These are phyloP conservation scores for Cercospora sp. DNA, from an alignment of 2,329 filamentous ascomycete genomes.

Conservation along the genomic window DNA sequence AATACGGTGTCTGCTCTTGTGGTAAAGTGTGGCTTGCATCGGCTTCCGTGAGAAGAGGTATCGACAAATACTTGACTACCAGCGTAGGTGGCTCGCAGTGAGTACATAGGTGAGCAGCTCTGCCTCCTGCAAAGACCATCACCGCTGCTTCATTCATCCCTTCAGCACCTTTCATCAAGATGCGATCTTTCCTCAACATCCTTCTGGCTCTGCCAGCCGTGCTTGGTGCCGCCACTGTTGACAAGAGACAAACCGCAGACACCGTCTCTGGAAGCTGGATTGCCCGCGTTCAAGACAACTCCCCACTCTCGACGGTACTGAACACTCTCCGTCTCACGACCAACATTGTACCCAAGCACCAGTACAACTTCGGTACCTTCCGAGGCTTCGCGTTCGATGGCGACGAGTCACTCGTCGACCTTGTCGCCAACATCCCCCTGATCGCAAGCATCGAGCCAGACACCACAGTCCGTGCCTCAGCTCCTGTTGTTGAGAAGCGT, in stretches of 20 bases:
- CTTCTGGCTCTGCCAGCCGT: constrained; percentile 26
- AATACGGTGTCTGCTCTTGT: not conserved
- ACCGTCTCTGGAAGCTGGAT: constrained; percentile 28
- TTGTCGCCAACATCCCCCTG: constrained; percentile 33
- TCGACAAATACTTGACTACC: not conserved
- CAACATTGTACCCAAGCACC: constrained; percentile 30
- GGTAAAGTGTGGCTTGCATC: not conserved
- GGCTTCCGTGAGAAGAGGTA: not conserved
- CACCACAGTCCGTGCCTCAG: constrained; percentile 39
- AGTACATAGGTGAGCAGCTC: not conserved
- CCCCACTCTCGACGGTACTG: constrained; percentile 20
- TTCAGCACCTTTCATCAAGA: constrained; percentile 6
- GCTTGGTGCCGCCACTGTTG: constrained; percentile 25
- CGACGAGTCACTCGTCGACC: constrained; percentile 35
- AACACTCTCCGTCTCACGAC: constrained; percentile 17
- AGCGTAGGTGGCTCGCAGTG: not conserved
- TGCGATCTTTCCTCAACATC: constrained; percentile 28
- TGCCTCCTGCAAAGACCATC: not conserved
- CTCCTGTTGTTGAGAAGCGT: constrained; percentile 31
- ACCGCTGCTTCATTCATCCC: not conserved
- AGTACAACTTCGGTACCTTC: constrained; percentile 43
- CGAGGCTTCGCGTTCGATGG: constrained; percentile 43
- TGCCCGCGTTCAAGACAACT: constrained; percentile 22
- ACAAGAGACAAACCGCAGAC: constrained; percentile 22
- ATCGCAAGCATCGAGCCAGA: constrained; percentile 45